Conservation (phyloP, 169 alveolate species). For the Amoebophrya sp. region DNA sequence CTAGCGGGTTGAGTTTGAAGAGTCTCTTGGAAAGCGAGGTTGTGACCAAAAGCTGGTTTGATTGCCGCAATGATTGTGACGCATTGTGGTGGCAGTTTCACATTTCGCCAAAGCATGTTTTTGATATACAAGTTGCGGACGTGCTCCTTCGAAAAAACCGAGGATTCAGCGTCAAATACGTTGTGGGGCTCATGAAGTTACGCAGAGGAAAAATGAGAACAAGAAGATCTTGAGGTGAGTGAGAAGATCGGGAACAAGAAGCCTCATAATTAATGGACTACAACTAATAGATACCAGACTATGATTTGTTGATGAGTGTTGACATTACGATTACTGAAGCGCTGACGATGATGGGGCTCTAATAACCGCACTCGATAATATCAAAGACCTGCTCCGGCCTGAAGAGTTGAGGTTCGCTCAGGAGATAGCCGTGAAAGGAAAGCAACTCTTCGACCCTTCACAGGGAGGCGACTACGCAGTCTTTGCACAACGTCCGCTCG, state of each 20-base stretch:
- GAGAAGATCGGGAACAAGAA: no score
- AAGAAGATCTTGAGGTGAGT: no score
- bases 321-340: no score
- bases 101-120: neutral
- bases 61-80: neutral
- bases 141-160: neutral
- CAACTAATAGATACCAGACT: no score
- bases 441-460: neutral
- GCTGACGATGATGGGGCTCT: no score
- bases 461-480: neutral
- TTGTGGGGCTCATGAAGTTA: neutral
- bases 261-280: no score
- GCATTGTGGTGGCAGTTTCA: neutral
- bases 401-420: neutral
- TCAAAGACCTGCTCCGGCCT: no score
- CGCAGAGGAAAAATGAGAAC: no score
- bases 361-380: no score
- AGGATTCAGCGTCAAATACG: neutral
- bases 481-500: neutral
- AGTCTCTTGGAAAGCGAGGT: neutral
- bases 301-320: no score
- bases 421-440: neutral
- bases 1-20: no score
- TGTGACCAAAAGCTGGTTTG: neutral
- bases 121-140: neutral